Conservation (phyloP, 768 basidiomycete genomes). For the Boletus sp. region DNA sequence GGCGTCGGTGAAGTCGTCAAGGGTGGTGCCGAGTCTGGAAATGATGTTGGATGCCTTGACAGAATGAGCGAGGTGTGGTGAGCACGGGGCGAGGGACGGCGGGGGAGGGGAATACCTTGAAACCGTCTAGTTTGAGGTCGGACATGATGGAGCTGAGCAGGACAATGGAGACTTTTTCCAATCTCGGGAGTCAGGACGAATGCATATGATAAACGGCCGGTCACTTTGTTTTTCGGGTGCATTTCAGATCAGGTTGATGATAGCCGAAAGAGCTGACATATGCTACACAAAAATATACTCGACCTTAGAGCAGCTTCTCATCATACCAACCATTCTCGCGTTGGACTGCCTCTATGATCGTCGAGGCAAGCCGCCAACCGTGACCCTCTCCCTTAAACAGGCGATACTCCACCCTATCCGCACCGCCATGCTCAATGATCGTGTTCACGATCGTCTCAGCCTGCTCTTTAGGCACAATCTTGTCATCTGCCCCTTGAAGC, state of each 20-base stretch:
- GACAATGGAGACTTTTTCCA: not conserved
- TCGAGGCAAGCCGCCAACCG: constrained; percentile 36
- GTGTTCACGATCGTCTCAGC: constrained; percentile 36
- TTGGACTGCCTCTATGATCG: constrained; percentile 34
- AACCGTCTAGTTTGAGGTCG: constrained; percentile 69
- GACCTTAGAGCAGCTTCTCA: constrained; percentile 6
- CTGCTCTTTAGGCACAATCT: constrained; percentile 66
- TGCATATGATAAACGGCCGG: constrained; percentile 7
- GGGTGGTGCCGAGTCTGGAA: constrained; percentile 46
- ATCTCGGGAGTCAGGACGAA: not conserved
- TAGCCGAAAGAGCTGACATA: too few species aligned
- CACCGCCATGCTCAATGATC: constrained; percentile 18
- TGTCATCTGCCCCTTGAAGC: constrained; percentile 63
- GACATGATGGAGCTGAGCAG: constrained; percentile 45
- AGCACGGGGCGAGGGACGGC: not conserved
- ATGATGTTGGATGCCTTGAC: constrained; percentile 72
- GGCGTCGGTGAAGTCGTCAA: constrained; percentile 50
- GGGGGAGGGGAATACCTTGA: constrained; percentile 47
- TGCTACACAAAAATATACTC: too few species aligned
- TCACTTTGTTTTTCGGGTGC: not conserved
- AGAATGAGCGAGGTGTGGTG: not conserved
- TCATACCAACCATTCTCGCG: constrained; percentile 38
- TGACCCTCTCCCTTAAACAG: constrained; percentile 46
- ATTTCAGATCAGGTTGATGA: too few species aligned
- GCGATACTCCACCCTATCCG: constrained; percentile 33